Percentiles rank a stretch among this genome's conserved stretches.
Conservation (phyloP, 75 land plant species). For the Sequoia sempervirens region DNA sequence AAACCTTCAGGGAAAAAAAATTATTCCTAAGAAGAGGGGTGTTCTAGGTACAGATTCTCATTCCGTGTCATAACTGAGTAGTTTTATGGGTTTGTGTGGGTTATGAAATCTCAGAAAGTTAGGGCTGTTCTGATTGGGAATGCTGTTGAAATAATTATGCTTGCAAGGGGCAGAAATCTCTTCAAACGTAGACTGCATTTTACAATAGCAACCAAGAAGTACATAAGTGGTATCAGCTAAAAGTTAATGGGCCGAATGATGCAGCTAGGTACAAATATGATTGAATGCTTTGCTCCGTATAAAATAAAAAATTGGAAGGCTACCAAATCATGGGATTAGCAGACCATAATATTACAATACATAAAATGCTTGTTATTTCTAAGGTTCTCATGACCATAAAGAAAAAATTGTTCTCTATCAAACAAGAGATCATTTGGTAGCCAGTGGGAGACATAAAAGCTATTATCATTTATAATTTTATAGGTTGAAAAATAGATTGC, state of each 20-base stretch:
- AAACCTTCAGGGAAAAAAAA: not conserved
- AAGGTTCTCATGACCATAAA: not conserved
- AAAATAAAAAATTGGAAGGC: conserved; percentile 35
- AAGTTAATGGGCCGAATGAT: not conserved
- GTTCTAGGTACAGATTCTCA: not conserved
- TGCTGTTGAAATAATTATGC: not conserved
- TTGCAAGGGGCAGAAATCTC: not conserved
- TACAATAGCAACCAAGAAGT: not conserved
- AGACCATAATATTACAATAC: not conserved
- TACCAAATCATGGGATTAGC: not conserved
- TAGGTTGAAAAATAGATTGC: not conserved
- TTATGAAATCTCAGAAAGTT: not conserved
- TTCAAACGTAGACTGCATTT: not conserved
- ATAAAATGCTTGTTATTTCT: not conserved
- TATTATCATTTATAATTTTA: not conserved
- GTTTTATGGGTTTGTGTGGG: not conserved
- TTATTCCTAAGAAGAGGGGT: not conserved
- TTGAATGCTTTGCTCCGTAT: not conserved
- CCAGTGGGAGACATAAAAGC: not conserved
- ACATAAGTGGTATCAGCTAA: not conserved
- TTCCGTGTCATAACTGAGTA: not conserved
- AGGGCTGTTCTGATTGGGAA: not conserved
- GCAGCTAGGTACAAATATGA: not conserved
- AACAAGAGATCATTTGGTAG: not conserved
- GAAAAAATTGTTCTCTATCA: not conserved